Evolutionary conservation across 257 asterid species (phyloP), one percentile per base, ranked within the genome.

Genomic region (Nicotiana obtusifolia): DNA sequence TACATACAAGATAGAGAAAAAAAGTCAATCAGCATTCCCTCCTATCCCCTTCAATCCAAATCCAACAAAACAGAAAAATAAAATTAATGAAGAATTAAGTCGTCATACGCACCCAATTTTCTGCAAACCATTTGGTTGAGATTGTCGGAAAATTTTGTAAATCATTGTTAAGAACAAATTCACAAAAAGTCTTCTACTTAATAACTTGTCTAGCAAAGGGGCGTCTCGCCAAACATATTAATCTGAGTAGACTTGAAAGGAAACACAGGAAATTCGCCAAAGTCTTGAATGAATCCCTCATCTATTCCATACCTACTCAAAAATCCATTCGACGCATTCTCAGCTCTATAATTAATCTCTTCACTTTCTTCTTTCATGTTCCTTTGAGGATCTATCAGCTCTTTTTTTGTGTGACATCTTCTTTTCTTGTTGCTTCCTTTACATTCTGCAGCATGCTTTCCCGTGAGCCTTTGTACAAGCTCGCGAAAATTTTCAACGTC

Each of bases 381-480:
- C 47, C 22, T 80, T 17, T 57, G 62, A 57, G 24, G 11, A 57
- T 57, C 19, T 52, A 86, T 61, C 44, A 54, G 26, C 61, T 82
- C 87, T 5, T 10, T 59, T 30, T 30, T 30, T 30, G 31, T 30
- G 4, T 30, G 31, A 30, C 4, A 30, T 6, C 59, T 81, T 22
- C 14, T 59, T 77, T 82, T 86, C 14, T 81, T 78, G 4, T 44
- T 61, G 5, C 80, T 82, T 75, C 35, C 80, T 80, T 78, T 82
- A 10, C 26, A 76, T 64, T 76, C 87, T 14, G 33, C 89, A 2
- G 89, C 26, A 44, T 31, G 87, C 84, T 90, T 93, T 31, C 98
- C 98, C 0, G 98, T 93, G 65, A 93, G 91, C 77, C 89, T 90
- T 69, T 93, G 98, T 2, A 93, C 97, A 17, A 93, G 91, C 83